Evolutionary conservation across 306 rosid species (phyloP).

Genomic region (Delonix regia): DNA sequence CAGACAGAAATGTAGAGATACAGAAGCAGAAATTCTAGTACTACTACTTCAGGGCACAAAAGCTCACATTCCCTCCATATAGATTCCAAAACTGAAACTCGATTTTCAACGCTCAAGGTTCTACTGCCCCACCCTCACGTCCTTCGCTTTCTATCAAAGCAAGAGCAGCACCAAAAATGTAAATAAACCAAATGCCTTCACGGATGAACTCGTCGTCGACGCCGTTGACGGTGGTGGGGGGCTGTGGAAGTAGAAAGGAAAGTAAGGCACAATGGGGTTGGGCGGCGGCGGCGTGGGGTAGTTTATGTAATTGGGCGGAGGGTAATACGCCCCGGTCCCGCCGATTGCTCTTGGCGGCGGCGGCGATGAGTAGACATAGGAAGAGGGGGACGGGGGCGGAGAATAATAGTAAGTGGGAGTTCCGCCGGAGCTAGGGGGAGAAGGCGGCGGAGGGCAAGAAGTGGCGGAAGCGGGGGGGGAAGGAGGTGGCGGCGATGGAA

Average conservation of each 20-base stretch:
- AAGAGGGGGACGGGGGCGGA: constrained; percentile 75
- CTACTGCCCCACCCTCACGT: constrained; percentile 41
- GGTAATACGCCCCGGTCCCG: constrained; percentile 44
- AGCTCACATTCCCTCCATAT: background rate
- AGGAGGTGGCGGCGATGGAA: constrained; percentile 55
- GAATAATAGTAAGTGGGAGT: constrained; percentile 45
- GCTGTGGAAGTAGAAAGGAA: constrained; percentile 74
- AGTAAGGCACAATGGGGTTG: constrained; percentile 92
- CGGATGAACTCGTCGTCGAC: constrained; percentile 9
- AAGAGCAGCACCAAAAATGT: constrained; percentile 35
- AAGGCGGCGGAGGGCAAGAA: constrained; percentile 75
- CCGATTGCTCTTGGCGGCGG: constrained; percentile 51
- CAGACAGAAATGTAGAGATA: background rate
- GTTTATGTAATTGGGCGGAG: constrained; percentile 57
- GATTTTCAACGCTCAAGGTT: no score
- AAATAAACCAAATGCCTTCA: constrained; percentile 23
- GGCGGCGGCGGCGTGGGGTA: constrained; percentile 88
- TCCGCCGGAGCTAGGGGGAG: constrained; percentile 52
- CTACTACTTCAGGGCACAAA: background rate
- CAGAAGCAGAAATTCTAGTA: background rate
- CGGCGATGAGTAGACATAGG: constrained; percentile 40
- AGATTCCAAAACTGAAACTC: no score
- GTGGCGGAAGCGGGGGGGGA: constrained; percentile 35
- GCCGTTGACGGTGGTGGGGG: constrained; percentile 71
- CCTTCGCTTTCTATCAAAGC: constrained; percentile 40